Conservation (phyloP, 2,329 filamentous ascomycete species). For the Trichoderma sp. region DNA sequence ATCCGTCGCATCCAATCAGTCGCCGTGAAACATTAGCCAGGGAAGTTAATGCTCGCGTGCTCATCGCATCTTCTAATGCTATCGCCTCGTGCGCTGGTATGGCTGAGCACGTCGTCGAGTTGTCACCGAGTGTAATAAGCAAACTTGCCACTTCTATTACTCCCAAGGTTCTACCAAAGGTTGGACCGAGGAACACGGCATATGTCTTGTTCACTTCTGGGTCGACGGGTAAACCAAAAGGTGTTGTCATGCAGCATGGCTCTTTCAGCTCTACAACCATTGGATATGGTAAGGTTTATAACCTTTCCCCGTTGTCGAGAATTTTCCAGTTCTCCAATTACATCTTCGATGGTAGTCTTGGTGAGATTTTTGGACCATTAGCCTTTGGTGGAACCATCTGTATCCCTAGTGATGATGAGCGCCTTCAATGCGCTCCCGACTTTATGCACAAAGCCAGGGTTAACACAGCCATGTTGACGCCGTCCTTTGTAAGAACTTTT, state of each 20-base stretch:
- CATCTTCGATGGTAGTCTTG: constrained; percentile 17
- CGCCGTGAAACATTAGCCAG: constrained; percentile 15
- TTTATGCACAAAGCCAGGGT: constrained; percentile 9
- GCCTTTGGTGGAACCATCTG: constrained; percentile 16
- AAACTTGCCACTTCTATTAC: neutral
- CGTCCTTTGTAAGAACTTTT: constrained; percentile 13
- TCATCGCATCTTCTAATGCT: constrained; percentile 15
- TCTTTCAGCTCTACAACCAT: constrained; percentile 7
- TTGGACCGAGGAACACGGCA: constrained; percentile 2
- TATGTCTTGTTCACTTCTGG: constrained; percentile 18
- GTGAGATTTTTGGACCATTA: constrained; percentile 11
- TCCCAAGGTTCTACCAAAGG: neutral
- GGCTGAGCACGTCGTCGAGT: neutral
- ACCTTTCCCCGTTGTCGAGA: neutral
- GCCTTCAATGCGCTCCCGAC: neutral
- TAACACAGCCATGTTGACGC: constrained; percentile 15
- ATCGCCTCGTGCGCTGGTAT: neutral
- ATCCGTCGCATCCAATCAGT: constrained; percentile 22
- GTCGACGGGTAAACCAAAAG: constrained; percentile 15
- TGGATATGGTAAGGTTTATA: constrained; percentile 4
- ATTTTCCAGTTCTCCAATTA: constrained; percentile 18
- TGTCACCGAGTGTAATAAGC: neutral
- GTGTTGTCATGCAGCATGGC: constrained; percentile 16
- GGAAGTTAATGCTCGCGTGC: constrained; percentile 13
- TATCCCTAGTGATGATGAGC: constrained; percentile 13